phyloP scores from a whole-genome alignment of 2,329 filamentous ascomycete species.

The Colletotrichum spaethianum region DNA sequence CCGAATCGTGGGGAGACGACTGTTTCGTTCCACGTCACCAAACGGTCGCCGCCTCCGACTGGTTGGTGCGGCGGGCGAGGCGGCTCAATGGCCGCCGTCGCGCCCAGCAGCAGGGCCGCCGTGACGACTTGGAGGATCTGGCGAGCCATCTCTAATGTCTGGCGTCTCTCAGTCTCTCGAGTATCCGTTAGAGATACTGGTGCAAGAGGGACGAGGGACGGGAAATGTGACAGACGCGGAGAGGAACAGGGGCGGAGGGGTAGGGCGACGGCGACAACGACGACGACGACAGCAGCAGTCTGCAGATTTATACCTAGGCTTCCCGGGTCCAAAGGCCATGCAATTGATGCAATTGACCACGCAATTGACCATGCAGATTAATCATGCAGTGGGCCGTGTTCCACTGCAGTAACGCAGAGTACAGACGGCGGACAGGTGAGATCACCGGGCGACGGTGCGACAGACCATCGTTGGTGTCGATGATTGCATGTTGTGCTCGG shows the following conservation, averaged over 20 bases:
- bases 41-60: slow-evolving; percentile 67
- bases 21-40: slow-evolving; percentile 74
- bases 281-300: not conserved
- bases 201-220: not conserved
- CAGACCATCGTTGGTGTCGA: not conserved
- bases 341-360: not conserved
- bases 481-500: not conserved
- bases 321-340: not conserved
- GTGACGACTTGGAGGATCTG: slow-evolving; percentile 27
- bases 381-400: slow-evolving; percentile 8
- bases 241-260: not conserved
- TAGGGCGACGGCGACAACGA: not conserved
- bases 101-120: slow-evolving; percentile 33
- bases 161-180: not conserved
- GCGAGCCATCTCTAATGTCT: slow-evolving; percentile 32
- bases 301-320: not conserved
- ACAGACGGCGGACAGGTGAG: not conserved
- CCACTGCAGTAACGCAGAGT: not conserved
- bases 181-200: not conserved
- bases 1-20: slow-evolving; percentile 61
- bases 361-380: not conserved
- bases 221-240: not conserved
- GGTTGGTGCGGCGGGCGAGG: slow-evolving; percentile 69
- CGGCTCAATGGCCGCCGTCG: slow-evolving; percentile 60
- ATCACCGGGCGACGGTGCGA: not conserved